Evolutionary conservation across 208 protist species (phyloP).

Genomic region (Trypanosoma melophagium): DNA sequence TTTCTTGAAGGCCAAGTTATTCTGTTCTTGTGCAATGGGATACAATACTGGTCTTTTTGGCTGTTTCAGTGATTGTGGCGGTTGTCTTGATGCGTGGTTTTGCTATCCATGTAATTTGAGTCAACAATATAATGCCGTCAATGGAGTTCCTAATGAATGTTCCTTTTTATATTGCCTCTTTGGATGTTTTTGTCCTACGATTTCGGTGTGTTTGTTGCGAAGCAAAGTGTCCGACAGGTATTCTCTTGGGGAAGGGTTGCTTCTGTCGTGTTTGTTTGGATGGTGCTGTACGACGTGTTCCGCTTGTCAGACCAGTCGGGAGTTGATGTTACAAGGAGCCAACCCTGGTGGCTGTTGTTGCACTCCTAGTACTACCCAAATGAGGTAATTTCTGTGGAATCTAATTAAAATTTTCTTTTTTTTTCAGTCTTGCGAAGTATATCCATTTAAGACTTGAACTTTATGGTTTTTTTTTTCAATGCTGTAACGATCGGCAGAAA

Average conservation of each 20-base stretch:
- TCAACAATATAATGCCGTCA: slow-evolving; percentile 22
- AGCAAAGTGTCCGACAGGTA: slow-evolving; percentile 10
- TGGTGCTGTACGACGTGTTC: slow-evolving; percentile 27
- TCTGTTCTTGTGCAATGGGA: neutral
- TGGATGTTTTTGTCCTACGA: neutral
- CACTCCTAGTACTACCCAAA: neutral
- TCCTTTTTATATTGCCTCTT: slow-evolving; percentile 10
- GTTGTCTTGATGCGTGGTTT: slow-evolving; percentile 20
- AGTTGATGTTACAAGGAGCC: slow-evolving; percentile 21
- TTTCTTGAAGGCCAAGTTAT: neutral
- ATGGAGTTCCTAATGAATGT: slow-evolving; percentile 3
- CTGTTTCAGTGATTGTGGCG: slow-evolving; percentile 15
- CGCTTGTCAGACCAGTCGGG: slow-evolving; percentile 28
- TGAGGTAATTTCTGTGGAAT: neutral
- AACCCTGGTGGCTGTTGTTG: slow-evolving; percentile 18
- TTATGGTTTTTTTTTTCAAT: too few species aligned
- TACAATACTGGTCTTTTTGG: neutral
- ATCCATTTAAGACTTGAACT: too few species aligned
- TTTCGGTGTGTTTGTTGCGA: slow-evolving; percentile 11
- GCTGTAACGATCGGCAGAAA: too few species aligned
- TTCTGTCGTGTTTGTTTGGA: neutral
- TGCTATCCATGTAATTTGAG: slow-evolving; percentile 28
- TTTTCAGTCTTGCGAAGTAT: neutral
- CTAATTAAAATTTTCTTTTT: neutral
- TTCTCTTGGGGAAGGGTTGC: slow-evolving; percentile 14